Base-by-base conservation (phyloP, 108 stramenopile species). In the Pseudonitzschia multiseries region DNA sequence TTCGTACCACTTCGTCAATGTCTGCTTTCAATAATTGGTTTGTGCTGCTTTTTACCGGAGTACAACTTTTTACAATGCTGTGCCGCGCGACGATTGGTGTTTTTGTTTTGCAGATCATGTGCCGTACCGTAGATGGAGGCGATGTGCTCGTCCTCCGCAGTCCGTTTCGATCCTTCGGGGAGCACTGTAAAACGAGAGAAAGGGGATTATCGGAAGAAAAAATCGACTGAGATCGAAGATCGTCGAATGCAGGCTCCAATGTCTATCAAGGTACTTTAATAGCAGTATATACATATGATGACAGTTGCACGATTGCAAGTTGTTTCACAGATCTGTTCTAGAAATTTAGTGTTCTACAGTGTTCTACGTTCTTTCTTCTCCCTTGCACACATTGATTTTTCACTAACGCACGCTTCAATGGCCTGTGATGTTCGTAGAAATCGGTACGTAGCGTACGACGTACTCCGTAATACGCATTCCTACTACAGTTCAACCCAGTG, bases 201-300 rank as follows among this genome's bases (percentile, higher is more conserved):
- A 36, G 4, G 36, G 36, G 2, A 18, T 1, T 14, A 48, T 1
- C 46, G 46, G 14, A 2, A 56, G 14, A 2, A 56, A 56, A 26
- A 56, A 56, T 56, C 54, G 54, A 56, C 54, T 2, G 54, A 6
- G 54, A 56, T 56, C 54, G 54, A 56, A 56, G 21, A 56, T 56
- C 54, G 54, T 56, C 54, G 54, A 56, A 56, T 56, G 21, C 54
- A 0, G 12, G 54, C 36, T 48, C 46, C 9, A 48, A 18, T 48
- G 46, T 48, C 9, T 18, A 48, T 8, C 46, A 14, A 36, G 36
- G 6, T 36, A 36, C 36, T 6, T 6, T 5, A 2, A 36, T 36
- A 36, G 36, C 4, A 36, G 36, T 36, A 36, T 18, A 10, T 14
- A 48, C 8, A 18, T 48, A 48, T 10, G 14, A 48, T 48, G 46